Base-by-base conservation (phyloP, 2,329 filamentous ascomycete genomes). In the Cercospora nicotianae region DNA sequence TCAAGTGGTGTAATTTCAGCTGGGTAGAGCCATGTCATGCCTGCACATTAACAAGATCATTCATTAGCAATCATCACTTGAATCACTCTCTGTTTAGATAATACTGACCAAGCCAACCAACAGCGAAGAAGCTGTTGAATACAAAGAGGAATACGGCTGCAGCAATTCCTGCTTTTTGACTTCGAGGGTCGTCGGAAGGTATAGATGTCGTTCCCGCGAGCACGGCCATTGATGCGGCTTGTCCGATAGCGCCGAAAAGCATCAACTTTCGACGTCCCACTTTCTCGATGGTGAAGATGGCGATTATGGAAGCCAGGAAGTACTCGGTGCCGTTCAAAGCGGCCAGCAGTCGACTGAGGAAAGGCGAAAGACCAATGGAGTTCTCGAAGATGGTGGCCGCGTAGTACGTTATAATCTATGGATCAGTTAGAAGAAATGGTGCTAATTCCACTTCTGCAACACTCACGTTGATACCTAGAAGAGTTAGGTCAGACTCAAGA, bases 221-320 rank as follows among this genome's bases (percentile, higher is more conserved):
- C 8, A 79, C 68, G 5, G 72, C 72, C 76, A 78, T 78, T 0
- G 74, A 78, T 5, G 62, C 23, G 6, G 68, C 66, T 66, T 73
- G 72, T 20, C 74, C 73, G 26, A 62, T 62, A 2, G 87, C 87
- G 64, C 90, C 90, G 69, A 91, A 87, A 16, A 93, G 80, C 89
- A 93, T 92, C 69, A 93, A 84, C 74, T 87, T 86, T 13, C 91
- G 85, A 28, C 91, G 80, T 18, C 83, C 83, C 61, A 84, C 78
- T 42, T 66, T 55, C 70, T 85, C 83, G 67, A 85, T 82, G 7
- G 82, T 82, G 70, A 84, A 84, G 48, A 86, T 81, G 2, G 84
- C 81, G 26, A 86, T 74, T 75, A 81, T 81, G 2, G 83, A 86
- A 2, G 77, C 77, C 36, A 85, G 64, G 71, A 86, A 86, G 73